A percentile compares a stretch with the other conserved stretches of the same genome.
Conservation (phyloP, 140 eudicot species). For the Artemisia princeps region DNA sequence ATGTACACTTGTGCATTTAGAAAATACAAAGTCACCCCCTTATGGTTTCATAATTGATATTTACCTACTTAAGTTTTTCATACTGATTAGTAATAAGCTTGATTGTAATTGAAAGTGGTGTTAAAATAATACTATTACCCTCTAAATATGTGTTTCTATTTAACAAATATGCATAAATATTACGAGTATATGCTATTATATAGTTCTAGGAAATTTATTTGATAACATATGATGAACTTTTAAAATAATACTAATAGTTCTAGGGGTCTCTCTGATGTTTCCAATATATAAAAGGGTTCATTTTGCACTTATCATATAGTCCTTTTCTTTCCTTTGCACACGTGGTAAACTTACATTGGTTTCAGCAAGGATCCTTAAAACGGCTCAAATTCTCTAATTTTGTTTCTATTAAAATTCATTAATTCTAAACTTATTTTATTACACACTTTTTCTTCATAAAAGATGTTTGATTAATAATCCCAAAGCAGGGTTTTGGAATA, state of each 20-base stretch:
- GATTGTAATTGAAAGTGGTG: neutral
- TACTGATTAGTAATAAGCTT: neutral
- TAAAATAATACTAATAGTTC: too few species aligned
- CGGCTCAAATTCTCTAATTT: conserved; percentile 19
- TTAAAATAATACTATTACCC: too few species aligned
- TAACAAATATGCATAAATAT: too few species aligned
- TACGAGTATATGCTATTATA: too few species aligned
- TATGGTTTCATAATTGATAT: conserved; percentile 8
- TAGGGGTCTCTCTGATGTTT: neutral
- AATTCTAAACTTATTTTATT: neutral
- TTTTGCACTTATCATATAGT: conserved; percentile 14
- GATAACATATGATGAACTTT: too few species aligned
- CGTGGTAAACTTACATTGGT: conserved; percentile 1
- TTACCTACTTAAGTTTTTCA: neutral
- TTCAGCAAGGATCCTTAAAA: neutral
- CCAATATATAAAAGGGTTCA: neutral
- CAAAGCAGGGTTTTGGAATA: too few species aligned
- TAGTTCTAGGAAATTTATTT: too few species aligned
- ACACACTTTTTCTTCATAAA: too few species aligned
- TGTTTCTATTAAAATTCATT: neutral
- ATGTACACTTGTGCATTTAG: neutral
- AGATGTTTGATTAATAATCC: too few species aligned
- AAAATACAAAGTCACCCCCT: conserved; percentile 24
- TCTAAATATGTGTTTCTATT: too few species aligned
- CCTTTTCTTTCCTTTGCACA: neutral